Evolutionary conservation across 441 rosid species (phyloP).

Genomic region (Mallotus repandus): DNA sequence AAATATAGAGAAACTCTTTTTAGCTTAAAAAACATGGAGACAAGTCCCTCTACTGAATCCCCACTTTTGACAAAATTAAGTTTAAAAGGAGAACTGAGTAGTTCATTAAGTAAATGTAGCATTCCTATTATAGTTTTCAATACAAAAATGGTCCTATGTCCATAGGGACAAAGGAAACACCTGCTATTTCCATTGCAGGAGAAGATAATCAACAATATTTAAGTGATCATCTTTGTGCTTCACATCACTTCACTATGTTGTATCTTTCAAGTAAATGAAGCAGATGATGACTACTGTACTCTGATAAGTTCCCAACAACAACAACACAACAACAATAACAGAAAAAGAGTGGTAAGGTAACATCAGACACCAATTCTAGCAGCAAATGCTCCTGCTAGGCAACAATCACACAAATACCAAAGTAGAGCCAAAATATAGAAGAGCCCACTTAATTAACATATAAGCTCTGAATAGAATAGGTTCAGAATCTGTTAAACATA

Average conservation of each 20-base stretch:
- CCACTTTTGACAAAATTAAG: too few species aligned
- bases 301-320: neutral
- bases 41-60: too few species aligned
- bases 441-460: conserved; percentile 4
- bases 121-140: too few species aligned
- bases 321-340: neutral
- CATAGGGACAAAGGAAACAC: too few species aligned
- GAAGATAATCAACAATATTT: neutral
- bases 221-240: neutral
- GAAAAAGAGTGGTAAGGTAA: neutral
- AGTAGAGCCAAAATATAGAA: neutral
- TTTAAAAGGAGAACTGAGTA: too few species aligned
- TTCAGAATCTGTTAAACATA: neutral
- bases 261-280: neutral
- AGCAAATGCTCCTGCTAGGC: neutral
- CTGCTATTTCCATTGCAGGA: too few species aligned
- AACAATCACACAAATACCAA: neutral
- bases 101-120: too few species aligned
- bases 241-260: neutral
- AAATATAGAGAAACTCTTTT: too few species aligned
- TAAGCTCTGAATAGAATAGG: neutral
- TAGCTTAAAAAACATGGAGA: too few species aligned
- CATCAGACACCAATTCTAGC: conserved; percentile 7
- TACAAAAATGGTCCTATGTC: too few species aligned
- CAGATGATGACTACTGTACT: neutral